Percentiles rank a stretch among this genome's conserved stretches.
Conservation (phyloP, 805 yeast species). For the Pichia cephalocereana region DNA sequence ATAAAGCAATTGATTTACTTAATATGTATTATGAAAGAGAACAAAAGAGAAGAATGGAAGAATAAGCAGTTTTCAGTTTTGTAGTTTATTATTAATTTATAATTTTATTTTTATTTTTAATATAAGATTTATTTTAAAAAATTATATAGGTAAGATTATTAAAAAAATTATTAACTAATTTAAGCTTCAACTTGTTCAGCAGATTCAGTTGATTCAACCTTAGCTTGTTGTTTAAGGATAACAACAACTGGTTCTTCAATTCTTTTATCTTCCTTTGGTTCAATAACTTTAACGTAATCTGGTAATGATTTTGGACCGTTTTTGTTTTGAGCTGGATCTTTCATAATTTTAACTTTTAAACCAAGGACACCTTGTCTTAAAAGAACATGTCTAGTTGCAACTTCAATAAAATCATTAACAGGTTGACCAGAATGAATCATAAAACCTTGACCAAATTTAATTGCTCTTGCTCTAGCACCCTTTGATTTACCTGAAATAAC, state of each 20-base stretch:
- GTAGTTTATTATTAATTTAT: not conserved
- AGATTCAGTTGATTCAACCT: constrained; percentile 26
- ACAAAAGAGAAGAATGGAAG: constrained; percentile 26
- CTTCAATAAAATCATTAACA: constrained; percentile 95
- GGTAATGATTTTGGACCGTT: constrained; percentile 88
- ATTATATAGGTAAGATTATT: not conserved
- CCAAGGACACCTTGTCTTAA: constrained; percentile 99
- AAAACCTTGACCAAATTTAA: constrained; percentile 99
- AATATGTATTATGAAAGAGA: constrained; percentile 52
- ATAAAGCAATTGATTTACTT: constrained; percentile 46
- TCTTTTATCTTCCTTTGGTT: constrained; percentile 90
- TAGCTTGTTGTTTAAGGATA: constrained; percentile 34
- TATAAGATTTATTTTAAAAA: not conserved
- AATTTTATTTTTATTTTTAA: not conserved
- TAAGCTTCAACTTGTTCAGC: not conserved
- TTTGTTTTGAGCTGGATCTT: constrained; percentile 87
- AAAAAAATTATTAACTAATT: not conserved
- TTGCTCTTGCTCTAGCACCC: constrained; percentile 99
- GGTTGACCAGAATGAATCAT: constrained; percentile 99
- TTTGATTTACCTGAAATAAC: constrained; percentile 99
- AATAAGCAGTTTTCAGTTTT: not conserved
- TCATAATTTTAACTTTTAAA: constrained; percentile 99
- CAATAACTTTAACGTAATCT: constrained; percentile 85
- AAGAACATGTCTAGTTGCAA: constrained; percentile 98
- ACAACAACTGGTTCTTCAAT: constrained; percentile 75